Evolutionary conservation across 345 rosid genomes (phyloP), one percentile per base, ranked within the genome.

Genomic region (Punica granatum): DNA sequence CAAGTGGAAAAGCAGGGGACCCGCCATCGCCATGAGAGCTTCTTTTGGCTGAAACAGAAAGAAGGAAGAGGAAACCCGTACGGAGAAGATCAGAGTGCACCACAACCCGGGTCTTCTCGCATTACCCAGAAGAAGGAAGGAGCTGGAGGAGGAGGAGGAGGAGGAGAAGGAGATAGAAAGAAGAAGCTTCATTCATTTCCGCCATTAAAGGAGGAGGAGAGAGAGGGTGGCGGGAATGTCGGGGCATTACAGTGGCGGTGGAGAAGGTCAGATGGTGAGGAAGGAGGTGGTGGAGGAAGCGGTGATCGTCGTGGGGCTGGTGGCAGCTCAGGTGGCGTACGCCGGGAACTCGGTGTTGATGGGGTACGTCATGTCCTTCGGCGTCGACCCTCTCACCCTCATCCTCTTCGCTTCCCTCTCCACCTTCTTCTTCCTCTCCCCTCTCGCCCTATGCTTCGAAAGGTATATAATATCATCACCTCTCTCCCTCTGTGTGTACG

Each of bases 301-400:
- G 75, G 73, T 51, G 56, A 72, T 87, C 31, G 61, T 83, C 19
- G 96, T 83, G 60, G 98, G 97, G 28, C 80, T 87, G 76, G 63
- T 84, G 16, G 81, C 42, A 35, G 81, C 85, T 69, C 99, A 92
- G 69, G 77, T 90, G 73, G 80, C 87, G 31, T 85, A 79, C 70
- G 94, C 94, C 33, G 88, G 77, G 15, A 86, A 76, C 67, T 76
- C 97, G 0, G 65, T 88, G 69, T 74, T 87, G 60, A 76, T 86
- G 85, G 83, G 87, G 71, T 86, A 85, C 77, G 71, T 95, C 43
- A 88, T 87, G 97, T 85, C 98, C 21, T 77, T 88, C 34, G 92
- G 98, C 65, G 83, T 92, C 35, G 69, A 73, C 39, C 77, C 92
- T 75, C 79, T 82, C 30, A 76, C 92, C 70, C 86, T 90, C 83